Percentiles rank a stretch among this genome's conserved stretches.
These are phyloP conservation scores for Xylaria multiplex DNA, from an alignment of 2,329 filamentous ascomycete genomes.

Conservation along the genomic window DNA sequence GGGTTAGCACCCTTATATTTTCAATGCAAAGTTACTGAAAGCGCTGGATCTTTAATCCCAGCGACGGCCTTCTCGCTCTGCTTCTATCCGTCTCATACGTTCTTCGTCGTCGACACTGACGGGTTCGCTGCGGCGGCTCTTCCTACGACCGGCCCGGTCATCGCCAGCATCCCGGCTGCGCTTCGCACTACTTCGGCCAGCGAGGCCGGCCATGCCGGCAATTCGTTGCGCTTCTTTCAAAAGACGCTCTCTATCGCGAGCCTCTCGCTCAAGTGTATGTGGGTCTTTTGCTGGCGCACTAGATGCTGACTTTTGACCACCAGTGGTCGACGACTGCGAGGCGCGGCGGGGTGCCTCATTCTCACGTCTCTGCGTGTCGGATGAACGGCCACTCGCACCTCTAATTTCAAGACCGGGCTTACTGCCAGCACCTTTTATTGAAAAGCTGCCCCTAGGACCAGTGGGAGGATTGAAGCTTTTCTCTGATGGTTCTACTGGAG, in stretches of 20 bases:
- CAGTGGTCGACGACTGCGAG: conserved; percentile 50
- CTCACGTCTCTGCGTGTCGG: conserved; percentile 43
- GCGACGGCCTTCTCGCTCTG: conserved; percentile 66
- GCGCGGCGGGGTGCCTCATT: conserved; percentile 50
- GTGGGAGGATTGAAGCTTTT: conserved; percentile 56
- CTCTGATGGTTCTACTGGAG: conserved; percentile 50
- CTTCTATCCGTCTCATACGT: conserved; percentile 66
- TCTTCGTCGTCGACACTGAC: conserved; percentile 61
- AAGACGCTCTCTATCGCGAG: conserved; percentile 71
- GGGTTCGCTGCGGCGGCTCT: conserved; percentile 61
- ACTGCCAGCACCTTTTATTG: conserved; percentile 45
- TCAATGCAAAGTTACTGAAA: conserved; percentile 17
- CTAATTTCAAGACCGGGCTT: conserved; percentile 49
- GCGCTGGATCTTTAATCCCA: conserved; percentile 53
- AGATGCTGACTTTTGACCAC: conserved; percentile 39
- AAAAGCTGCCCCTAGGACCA: conserved; percentile 51
- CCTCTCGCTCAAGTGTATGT: conserved; percentile 77
- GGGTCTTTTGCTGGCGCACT: conserved; percentile 58
- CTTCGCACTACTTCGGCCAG: conserved; percentile 60
- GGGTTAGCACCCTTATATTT: background rate
- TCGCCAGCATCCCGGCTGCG: conserved; percentile 57
- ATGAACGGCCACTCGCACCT: conserved; percentile 46
- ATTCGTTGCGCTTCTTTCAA: conserved; percentile 75
- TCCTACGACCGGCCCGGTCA: conserved; percentile 58
- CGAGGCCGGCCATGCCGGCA: conserved; percentile 66